Evolutionary conservation across 2,329 filamentous ascomycete genomes (phyloP), one percentile per base, ranked within the genome.

Genomic region (Calonectria pseudoturangicola): DNA sequence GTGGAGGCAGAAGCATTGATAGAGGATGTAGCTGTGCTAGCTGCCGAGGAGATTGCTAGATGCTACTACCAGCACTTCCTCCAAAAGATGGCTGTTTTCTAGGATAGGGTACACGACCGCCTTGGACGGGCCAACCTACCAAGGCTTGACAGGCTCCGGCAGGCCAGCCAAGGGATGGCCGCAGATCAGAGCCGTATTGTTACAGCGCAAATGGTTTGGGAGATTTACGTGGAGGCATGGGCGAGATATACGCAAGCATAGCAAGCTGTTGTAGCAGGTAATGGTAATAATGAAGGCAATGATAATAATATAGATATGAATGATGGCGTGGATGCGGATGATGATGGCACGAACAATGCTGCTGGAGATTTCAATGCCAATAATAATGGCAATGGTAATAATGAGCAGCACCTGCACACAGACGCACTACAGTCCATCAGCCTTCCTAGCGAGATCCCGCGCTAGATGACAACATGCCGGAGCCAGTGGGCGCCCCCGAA

Each of bases 11-110:
- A 54, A 33, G 6, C 43, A 33, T 18, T 71, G 2, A 45, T 54
- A 33, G 18, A 27, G 25, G 51, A 54, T 30, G 51, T 43, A 15
- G 62, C 66, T 2, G 18, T 2, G 15, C 63, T 62, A 21, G 56
- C 51, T 33, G 9, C 25, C 25, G 50, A 63, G 28, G 69, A 71
- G 54, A 71, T 43, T 41, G 64, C 69, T 43, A 33, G 63, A 12
- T 63, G 63, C 28, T 71, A 71, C 43, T 33, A 71, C 15, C 33
- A 71, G 33, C 54, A 71, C 43, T 50, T 71, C 41, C 69, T 71
- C 28, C 41, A 54, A 54, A 71, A 67, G 63, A 10, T 71, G 21
- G 25, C 51, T n/a, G 60, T 45, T 4, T 71, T 67, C 63, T 71
- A 45, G 69, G 45, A 62, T n/a, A 4, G 18, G 16, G 63, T 67